Evolutionary conservation across 495 filamentous ascomycete genomes (phyloP), one percentile per base, ranked within the genome.

Genomic region (Tuber umbilicatum): DNA sequence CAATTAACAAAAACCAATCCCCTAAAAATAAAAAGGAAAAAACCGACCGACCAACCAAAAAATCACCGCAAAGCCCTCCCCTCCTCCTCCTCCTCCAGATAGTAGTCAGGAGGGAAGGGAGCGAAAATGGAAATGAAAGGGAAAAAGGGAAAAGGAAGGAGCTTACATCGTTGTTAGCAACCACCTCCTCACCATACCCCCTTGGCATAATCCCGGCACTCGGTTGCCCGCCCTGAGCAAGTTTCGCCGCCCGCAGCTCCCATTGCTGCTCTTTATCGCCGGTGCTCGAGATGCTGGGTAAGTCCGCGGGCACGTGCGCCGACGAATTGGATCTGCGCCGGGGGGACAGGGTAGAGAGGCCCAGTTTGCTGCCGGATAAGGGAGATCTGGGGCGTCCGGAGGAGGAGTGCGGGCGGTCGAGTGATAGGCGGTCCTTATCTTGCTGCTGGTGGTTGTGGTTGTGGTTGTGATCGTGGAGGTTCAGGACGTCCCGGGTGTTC

Each of bases 261-360:
- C 84, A 79, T 73, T 79, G 73, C 35, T 87, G 87, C 35, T 80
- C 85, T 31, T 80, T 83, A 60, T 86, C 86, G 47, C 85, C 83
- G 10, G 86, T 83, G 60, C 84, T 84, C 12, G 55, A 64, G 73
- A 94, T 91, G 77, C 90, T 89, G 27, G 94, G 95, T 68, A 98
- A 86, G 83, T 95, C 87, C 42, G 86, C 82, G 0, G 95, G 94
- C 50, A 99, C 87, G 81, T 91, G 91, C 23, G 88, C 87, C 70
- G 92, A 94, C 74, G 88, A 89, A 71, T 87, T 86, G 69, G 89
- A 87, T 42, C 84, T 80, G 47, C 86, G 88, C 72, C 88, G 87
- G 70, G 74, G 72, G 40, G 80, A 72, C 50, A 45, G 47, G 14
- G 76, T 75, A 40, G 81, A 76, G 23, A 73, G 73, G 41, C 78